Conservation (phyloP, 2,329 filamentous ascomycete species). For the Diplocarpon mali region DNA sequence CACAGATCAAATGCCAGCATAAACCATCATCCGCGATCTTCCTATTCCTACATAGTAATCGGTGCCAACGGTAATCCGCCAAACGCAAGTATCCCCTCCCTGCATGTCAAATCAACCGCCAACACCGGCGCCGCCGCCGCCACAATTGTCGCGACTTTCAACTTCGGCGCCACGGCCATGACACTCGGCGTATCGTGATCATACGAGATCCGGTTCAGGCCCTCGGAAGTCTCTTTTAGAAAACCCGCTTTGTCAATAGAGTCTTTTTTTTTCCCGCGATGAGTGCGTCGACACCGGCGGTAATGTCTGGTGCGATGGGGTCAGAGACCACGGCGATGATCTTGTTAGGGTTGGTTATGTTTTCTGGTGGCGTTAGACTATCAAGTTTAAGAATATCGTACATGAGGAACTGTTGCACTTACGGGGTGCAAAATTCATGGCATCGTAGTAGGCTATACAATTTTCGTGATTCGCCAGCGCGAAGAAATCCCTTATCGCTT, state of each 20-base stretch:
- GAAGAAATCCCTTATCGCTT: background rate
- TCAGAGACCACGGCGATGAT: conserved; percentile 1
- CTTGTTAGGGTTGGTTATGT: background rate
- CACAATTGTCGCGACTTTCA: background rate
- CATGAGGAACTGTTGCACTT: background rate
- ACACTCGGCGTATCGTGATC: conserved; percentile 2
- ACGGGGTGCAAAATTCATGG: background rate
- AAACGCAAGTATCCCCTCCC: background rate
- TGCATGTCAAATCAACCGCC: background rate
- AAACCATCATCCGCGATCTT: too few species aligned
- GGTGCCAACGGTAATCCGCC: background rate
- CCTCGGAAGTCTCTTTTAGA: background rate
- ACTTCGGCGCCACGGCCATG: background rate
- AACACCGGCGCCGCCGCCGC: background rate
- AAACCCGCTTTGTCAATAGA: background rate
- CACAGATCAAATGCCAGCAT: too few species aligned
- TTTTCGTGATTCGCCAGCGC: background rate
- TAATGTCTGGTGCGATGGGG: conserved; percentile 1
- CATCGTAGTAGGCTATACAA: background rate
- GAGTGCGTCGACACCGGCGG: background rate
- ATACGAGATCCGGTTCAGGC: conserved; percentile 1
- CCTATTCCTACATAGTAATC: background rate
- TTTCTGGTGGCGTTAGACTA: background rate
- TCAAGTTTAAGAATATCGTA: background rate
- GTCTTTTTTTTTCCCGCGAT: background rate